Percentiles rank a stretch among this genome's conserved stretches.
Evolutionary conservation across 228 moss, liverwort and hornwort genomes (phyloP).

Genomic region (Sphagnum fallax): DNA sequence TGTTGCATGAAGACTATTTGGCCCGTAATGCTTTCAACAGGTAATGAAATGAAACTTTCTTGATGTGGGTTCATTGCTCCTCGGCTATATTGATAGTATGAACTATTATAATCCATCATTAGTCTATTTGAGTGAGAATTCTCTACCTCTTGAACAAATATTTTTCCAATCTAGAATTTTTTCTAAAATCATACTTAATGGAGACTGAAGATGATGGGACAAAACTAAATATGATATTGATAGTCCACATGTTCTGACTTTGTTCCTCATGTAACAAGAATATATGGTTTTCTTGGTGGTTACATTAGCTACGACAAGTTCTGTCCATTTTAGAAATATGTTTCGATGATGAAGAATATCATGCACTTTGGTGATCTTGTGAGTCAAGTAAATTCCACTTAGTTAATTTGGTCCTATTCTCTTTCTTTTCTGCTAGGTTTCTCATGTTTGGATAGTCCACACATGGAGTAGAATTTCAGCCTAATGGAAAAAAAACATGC

Average conservation of each 20-base stretch:
- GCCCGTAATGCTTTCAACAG: too few relatives aligned
- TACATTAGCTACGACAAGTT: constrained; percentile 80
- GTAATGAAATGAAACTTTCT: too few relatives aligned
- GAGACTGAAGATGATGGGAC: neutral
- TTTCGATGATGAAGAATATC: constrained; percentile 99
- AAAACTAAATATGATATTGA: neutral
- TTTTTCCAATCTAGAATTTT: too few relatives aligned
- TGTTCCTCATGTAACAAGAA: too few relatives aligned
- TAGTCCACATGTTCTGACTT: neutral
- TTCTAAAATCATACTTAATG: too few relatives aligned
- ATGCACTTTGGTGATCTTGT: constrained; percentile 75
- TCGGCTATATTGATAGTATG: neutral
- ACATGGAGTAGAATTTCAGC: too few relatives aligned
- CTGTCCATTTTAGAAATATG: constrained; percentile 96
- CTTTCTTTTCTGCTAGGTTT: too few relatives aligned
- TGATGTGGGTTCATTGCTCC: neutral
- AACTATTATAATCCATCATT: too few relatives aligned
- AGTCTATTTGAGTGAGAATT: too few relatives aligned
- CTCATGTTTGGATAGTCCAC: too few relatives aligned
- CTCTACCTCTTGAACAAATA: neutral
- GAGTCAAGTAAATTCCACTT: constrained; percentile 48
- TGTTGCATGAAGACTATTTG: too few relatives aligned
- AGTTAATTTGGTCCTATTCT: neutral
- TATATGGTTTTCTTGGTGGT: neutral
- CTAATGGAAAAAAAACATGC: too few relatives aligned